Evolutionary conservation across 257 asterid genomes (phyloP).

Genomic region (Hygrophila difformis): DNA sequence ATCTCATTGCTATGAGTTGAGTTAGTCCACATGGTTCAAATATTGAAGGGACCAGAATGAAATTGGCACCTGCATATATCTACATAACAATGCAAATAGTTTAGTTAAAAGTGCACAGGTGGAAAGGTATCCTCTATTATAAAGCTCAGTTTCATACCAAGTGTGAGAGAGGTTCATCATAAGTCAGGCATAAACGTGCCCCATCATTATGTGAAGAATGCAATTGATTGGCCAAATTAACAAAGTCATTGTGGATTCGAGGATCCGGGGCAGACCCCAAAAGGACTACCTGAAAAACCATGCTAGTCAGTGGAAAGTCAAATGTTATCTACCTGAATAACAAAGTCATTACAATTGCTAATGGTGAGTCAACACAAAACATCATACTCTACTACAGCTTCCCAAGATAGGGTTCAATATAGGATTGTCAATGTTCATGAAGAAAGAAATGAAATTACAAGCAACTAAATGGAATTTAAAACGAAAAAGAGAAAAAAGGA

Average conservation of each 20-base stretch:
- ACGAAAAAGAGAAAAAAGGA: too few species aligned
- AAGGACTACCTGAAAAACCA: conserved; percentile 59
- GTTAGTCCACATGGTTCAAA: conserved; percentile 99
- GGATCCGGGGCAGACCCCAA: conserved; percentile 99
- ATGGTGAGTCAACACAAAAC: not conserved
- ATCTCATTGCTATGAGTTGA: conserved; percentile 99
- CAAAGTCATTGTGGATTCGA: conserved; percentile 82
- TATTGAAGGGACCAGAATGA: conserved; percentile 88
- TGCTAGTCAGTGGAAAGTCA: conserved; percentile 15
- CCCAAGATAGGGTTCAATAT: not conserved
- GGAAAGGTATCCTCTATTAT: conserved; percentile 7
- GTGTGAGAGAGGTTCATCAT: conserved; percentile 98
- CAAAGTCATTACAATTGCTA: not conserved
- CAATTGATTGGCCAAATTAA: conserved; percentile 77
- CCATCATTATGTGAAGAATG: conserved; percentile 63
- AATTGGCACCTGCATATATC: conserved; percentile 98
- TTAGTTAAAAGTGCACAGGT: conserved; percentile 12
- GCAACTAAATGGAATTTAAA: too few species aligned
- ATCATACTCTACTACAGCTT: not conserved
- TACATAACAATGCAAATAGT: conserved; percentile 27
- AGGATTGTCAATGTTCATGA: not conserved
- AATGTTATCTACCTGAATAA: not conserved
- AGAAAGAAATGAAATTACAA: too few species aligned
- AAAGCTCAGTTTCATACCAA: conserved; percentile 43
- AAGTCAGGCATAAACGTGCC: conserved; percentile 81